Conservation (phyloP, 2,329 filamentous ascomycete species). For the Phyllachora maydis region DNA sequence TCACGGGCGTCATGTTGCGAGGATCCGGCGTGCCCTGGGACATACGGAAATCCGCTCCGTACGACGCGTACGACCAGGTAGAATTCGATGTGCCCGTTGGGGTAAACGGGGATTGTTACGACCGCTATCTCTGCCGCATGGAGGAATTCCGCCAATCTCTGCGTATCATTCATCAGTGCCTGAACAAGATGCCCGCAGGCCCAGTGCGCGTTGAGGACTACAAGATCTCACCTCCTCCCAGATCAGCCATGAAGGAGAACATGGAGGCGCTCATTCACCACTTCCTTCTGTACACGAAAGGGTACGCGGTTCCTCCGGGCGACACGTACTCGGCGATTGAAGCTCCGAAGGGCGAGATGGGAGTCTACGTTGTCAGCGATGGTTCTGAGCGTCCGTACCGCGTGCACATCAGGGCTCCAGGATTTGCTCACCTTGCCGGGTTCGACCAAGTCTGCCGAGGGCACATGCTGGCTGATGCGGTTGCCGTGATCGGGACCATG, state of each 20-base stretch:
- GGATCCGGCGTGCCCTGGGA: constrained; percentile 94
- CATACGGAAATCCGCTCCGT: constrained; percentile 88
- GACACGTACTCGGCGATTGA: constrained; percentile 98
- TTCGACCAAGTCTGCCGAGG: constrained; percentile 89
- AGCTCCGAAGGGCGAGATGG: constrained; percentile 99
- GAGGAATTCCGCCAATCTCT: constrained; percentile 98
- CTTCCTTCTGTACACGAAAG: constrained; percentile 97
- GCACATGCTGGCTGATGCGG: constrained; percentile 86
- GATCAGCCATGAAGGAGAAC: constrained; percentile 99
- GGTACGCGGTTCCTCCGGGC: constrained; percentile 87
- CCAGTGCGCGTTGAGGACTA: constrained; percentile 95
- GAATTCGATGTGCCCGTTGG: constrained; percentile 97
- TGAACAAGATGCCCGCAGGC: constrained; percentile 96
- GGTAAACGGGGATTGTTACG: constrained; percentile 95
- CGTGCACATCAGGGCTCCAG: constrained; percentile 91
- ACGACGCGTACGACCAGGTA: constrained; percentile 93
- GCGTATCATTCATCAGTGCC: constrained; percentile 93
- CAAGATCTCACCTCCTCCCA: constrained; percentile 92
- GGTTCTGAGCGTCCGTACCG: constrained; percentile 92
- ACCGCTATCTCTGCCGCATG: constrained; percentile 97
- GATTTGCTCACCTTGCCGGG: constrained; percentile 83
- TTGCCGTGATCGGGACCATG: constrained; percentile 85
- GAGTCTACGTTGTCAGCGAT: constrained; percentile 87
- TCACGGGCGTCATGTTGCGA: constrained; percentile 93
- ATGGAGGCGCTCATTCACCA: constrained; percentile 99